Evolutionary conservation across 805 yeast genomes (phyloP), one percentile per base, ranked within the genome.

Genomic region (Yueomyces sinensis): DNA sequence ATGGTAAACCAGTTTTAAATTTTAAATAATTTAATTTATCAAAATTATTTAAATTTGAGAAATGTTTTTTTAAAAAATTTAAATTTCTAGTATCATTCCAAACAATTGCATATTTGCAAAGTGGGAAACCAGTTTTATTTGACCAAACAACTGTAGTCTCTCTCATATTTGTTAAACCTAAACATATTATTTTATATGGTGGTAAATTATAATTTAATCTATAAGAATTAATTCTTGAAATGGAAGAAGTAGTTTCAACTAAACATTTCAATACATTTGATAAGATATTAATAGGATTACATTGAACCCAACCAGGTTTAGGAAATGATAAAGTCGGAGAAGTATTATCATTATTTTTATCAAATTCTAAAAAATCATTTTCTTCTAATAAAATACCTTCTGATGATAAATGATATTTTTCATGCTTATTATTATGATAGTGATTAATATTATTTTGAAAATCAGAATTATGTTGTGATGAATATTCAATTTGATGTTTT

Each of bases 1-100:
- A 63, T 23, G 95, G 95, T 46, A 87, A 70, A 9, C 97, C 97
- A 30, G 83, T 78, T 45, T 70, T 72, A 44, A 69, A 63, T 47
- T 72, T 67, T 46, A 84, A 64, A 33, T 65, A 66, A 23, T 70
- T 76, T 30, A 64, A 66, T 18, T 76, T 65, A 18, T 70, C 66
- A 44, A 65, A 64, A 38, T 65, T 61, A 46, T 69, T 70, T 9
- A n/a, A 5, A 11, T 6, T n/a, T 5, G 13, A 7, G 15, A 25
- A 25, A 52, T 79, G 65, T 43, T 74, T 70, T 41, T 71, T 70
- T 35, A 84, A 86, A 32, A 82, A 68, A 15, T 66, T 73, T 9
- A 81, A 61, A 29, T 94, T 89, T 52, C 97, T 72, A 29, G 94
- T 82, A 61, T 87, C 97, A 41, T 89, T 82, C 97, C 97, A 87